Base-by-base conservation (phyloP, 2,329 filamentous ascomycete genomes). In the Orbilia ellipsospora region DNA sequence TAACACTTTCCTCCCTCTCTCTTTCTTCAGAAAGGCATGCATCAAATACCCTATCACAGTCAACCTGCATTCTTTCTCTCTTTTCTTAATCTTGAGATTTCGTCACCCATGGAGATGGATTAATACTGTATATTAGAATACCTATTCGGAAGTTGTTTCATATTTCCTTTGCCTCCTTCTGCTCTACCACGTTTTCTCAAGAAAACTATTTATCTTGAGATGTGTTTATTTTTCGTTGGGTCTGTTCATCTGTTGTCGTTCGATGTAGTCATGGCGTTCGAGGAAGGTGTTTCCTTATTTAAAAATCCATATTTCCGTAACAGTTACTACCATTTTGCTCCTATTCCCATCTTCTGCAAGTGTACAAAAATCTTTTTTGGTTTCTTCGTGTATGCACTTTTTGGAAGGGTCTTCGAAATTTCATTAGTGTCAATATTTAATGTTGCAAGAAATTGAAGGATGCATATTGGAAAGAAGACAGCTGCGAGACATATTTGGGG, bases 81-180 rank as follows among this genome's bases (percentile, higher is more conserved):
- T 20, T 31, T 72, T 18, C 10, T 26, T 59, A 13, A 5, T 50
- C 6, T 20, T 23, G 4, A 6, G 16, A 18, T 56, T 45, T 16
- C 2, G 8, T 36, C 13, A 31, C 18, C 51, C 26, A 44, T 40
- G 12, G 16, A 48, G 10, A 42, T 56, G 56, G 50, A 61, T 10
- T 51, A 40, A 56, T 56, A 48, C 56, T 74, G 70, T 74, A 73
- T 51, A 73, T 40, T 73, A 73, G 62, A 73, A 51, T 55, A 61
- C 62, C 54, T 65, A 10, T 16, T 36, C 13, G 26, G 20, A 26
- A 10, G 44, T 50, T 57, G 31, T 59, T 12, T 55, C 40, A 64
- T 51, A 66, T 77, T 55, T 55, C 26, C 23, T 52, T 28, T 26
- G 31, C 31, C 31, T 7, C 31, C 8, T 36, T 36, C 31, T 6